A percentile compares a stretch with the other conserved stretches of the same genome.
Evolutionary conservation across 805 yeast species (phyloP).

Genomic region (Candida montana): DNA sequence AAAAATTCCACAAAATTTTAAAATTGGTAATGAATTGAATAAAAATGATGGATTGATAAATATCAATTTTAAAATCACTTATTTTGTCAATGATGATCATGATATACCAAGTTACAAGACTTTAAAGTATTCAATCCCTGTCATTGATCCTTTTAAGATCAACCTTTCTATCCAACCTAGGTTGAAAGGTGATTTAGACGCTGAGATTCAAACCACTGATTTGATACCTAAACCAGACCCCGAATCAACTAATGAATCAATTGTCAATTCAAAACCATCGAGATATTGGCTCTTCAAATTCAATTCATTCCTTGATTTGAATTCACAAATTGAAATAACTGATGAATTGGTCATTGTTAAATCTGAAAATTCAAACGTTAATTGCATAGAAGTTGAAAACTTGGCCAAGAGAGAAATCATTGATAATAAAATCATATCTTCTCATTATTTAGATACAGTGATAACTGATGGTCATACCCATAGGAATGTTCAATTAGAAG

Average conservation of each 20-base stretch:
- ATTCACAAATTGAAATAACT: conserved; percentile 29
- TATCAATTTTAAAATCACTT: conserved; percentile 20
- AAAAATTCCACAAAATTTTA: conserved; percentile 8
- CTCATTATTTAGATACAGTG: conserved; percentile 27
- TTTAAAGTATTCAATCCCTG: conserved; percentile 21
- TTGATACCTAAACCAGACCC: not conserved
- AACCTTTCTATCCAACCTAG: conserved; percentile 30
- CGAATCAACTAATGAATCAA: not conserved
- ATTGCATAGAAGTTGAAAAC: conserved; percentile 26
- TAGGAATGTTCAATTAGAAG: conserved; percentile 32
- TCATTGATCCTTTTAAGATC: conserved; percentile 28
- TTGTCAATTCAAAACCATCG: conserved; percentile 25
- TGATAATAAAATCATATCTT: conserved; percentile 11
- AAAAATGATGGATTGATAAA: too few species aligned
- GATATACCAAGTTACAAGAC: conserved; percentile 26
- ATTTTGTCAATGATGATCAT: conserved; percentile 26
- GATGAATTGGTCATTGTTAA: conserved; percentile 23
- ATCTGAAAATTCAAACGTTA: conserved; percentile 30
- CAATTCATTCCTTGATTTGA: conserved; percentile 21
- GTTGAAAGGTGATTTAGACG: too few species aligned
- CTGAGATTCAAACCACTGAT: too few species aligned
- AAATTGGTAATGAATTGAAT: too few species aligned
- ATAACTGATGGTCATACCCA: conserved; percentile 35
- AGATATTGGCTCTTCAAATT: conserved; percentile 32
- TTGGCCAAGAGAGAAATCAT: conserved; percentile 3